Evolutionary conservation across 495 filamentous ascomycete species (phyloP), one percentile per base, ranked within the genome.

Genomic region (Halenospora varia): DNA sequence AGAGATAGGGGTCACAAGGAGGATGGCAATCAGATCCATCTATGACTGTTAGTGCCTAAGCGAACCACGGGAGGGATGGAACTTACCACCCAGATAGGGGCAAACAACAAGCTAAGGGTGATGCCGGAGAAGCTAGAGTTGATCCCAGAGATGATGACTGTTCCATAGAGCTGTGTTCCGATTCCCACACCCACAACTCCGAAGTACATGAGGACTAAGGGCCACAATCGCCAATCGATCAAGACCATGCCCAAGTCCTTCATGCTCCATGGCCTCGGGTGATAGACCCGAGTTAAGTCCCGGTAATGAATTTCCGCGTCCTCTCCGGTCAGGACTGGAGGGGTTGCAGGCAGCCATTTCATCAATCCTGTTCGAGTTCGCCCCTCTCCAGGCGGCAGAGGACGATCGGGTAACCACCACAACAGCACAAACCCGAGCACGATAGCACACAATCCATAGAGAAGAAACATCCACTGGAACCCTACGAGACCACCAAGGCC

Each of bases 401-500:
- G 91, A 13, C 91, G 85, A 58, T 95, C 92, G 1, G 91, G 91
- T 22, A 96, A 72, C 92, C 91, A 96, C 87, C 88, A 96, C 2
- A 96, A 78, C 40, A 96, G 75, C 24, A 70, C 65, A 57, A 94
- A 72, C 13, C 90, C 90, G 11, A 90, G 76, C 13, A 85, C 63
- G 11, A 91, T 77, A 2, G 82, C 87, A 48, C 90, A 76, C 9
- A 96, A 71, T 8, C 92, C 92, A 58, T 91, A 96, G 35, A 96
- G 71, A 20, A 96, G 80, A 68, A 96, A 96, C 92, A 96, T 96
- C 92, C 92, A 96, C 59, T 89, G 86, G 68, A 91, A 96, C 13
- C 92, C 92, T 2, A 89, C 87, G 3, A 92, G 76, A 10, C 92
- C 91, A 13, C 79, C 77, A 1, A 74, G 64, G 9, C 89, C 89